Evolutionary conservation across 768 basidiomycete genomes (phyloP).

Genomic region (Tricholoma flavovirens): DNA sequence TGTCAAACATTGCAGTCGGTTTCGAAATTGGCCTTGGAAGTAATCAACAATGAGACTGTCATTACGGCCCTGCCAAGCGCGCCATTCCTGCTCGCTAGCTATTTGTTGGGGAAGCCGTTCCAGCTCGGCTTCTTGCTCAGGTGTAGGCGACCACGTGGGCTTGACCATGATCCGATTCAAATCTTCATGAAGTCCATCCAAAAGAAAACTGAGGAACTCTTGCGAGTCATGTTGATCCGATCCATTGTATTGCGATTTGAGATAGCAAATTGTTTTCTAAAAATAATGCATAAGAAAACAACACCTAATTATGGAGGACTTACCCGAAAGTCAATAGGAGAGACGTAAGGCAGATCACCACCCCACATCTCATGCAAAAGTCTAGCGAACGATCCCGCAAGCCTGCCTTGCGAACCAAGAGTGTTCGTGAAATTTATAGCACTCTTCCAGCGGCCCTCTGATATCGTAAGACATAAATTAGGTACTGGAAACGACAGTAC

Average conservation of each 20-base stretch:
- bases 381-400: conserved; percentile 78
- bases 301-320: conserved; percentile 16
- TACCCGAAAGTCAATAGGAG: conserved; percentile 82
- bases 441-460: conserved; percentile 75
- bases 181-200: conserved; percentile 90
- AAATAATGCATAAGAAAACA: neutral
- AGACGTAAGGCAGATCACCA: conserved; percentile 75
- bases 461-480: conserved; percentile 6
- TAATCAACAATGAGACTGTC: conserved; percentile 94
- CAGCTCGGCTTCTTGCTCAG: conserved; percentile 82
- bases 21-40: conserved; percentile 97
- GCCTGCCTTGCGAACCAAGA: conserved; percentile 79
- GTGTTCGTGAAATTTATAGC: conserved; percentile 84
- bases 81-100: conserved; percentile 92
- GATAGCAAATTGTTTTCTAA: conserved; percentile 1
- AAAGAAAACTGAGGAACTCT: conserved; percentile 90
- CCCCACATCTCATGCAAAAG: conserved; percentile 86
- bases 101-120: conserved; percentile 83
- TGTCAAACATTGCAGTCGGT: conserved; percentile 81
- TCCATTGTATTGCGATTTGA: conserved; percentile 60
- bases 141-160: conserved; percentile 55
- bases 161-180: conserved; percentile 78
- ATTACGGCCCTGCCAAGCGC: conserved; percentile 81
- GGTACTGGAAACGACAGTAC: neutral
- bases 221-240: conserved; percentile 96